Percentiles rank a stretch among this genome's conserved stretches.
Conservation (phyloP, 1,284 basidiomycete species). For the Abortiporus biennis region DNA sequence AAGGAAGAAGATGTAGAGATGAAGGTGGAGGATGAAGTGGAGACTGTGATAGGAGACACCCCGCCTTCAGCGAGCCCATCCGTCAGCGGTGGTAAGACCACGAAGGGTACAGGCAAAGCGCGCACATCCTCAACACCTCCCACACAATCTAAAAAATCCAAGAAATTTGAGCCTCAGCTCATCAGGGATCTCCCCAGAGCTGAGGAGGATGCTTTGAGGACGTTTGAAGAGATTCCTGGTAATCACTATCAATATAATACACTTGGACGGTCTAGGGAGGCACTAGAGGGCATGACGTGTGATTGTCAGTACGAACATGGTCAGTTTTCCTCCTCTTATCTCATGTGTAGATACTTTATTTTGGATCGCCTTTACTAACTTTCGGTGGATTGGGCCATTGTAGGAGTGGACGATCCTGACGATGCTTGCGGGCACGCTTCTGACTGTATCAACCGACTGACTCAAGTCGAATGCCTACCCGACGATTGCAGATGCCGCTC, state of each 20-base stretch:
- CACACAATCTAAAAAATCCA: constrained; percentile 19
- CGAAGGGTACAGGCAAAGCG: too few species aligned
- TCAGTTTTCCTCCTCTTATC: constrained; percentile 40
- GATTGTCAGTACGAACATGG: constrained; percentile 83
- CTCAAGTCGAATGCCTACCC: constrained; percentile 91
- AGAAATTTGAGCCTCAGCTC: constrained; percentile 47
- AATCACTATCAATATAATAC: constrained; percentile 89
- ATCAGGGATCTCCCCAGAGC: constrained; percentile 77
- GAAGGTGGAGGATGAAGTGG: constrained; percentile 7
- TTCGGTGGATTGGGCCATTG: constrained; percentile 12
- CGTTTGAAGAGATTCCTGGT: constrained; percentile 68
- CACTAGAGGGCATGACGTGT: constrained; percentile 89
- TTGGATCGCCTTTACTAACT: constrained; percentile 9
- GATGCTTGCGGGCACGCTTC: constrained; percentile 84
- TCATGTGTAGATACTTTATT: neutral
- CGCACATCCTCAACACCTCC: constrained; percentile 25
- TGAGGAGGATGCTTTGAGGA: constrained; percentile 65
- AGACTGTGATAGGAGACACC: constrained; percentile 1
- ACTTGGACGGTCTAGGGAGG: constrained; percentile 83
- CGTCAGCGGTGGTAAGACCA: neutral
- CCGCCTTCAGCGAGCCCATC: too few species aligned
- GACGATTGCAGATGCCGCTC: constrained; percentile 82
- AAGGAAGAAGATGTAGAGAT: constrained; percentile 5
- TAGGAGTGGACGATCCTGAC: constrained; percentile 52
- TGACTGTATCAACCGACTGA: constrained; percentile 96